phyloP scores from a whole-genome alignment of 2,329 filamentous ascomycete genomes.

The Xylaria sp. region DNA sequence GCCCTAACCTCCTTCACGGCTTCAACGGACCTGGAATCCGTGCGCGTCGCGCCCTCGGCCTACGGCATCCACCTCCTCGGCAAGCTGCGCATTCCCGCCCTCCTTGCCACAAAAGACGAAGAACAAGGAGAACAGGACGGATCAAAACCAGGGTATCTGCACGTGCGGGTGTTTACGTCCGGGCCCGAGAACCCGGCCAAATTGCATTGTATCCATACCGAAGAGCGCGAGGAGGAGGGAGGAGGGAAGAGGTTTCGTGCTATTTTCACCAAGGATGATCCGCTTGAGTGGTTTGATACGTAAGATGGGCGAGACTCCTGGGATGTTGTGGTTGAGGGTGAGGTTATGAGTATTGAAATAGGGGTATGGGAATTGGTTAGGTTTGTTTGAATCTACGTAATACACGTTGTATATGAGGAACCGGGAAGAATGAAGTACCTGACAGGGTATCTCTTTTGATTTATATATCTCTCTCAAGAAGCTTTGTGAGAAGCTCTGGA shows the following conservation, averaged over 20 bases:
- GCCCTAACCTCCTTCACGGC: conserved; percentile 52
- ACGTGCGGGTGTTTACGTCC: conserved; percentile 60
- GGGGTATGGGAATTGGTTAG: not conserved
- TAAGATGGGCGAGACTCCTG: conserved; percentile 37
- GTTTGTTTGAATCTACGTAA: not conserved
- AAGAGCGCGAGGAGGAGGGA: conserved; percentile 57
- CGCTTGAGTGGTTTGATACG: conserved; percentile 66
- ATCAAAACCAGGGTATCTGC: conserved; percentile 55
- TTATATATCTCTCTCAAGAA: conserved; percentile 20
- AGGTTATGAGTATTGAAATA: not conserved
- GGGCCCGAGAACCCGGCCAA: conserved; percentile 50
- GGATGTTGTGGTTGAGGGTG: not conserved
- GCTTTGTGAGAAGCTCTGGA: too few relatives aligned
- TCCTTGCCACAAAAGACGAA: conserved; percentile 42
- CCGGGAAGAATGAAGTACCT: conserved; percentile 16
- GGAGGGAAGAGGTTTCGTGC: conserved; percentile 57
- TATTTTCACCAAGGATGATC: conserved; percentile 59
- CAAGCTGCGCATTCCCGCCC: conserved; percentile 59
- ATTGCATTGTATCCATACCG: conserved; percentile 61
- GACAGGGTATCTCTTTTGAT: conserved; percentile 41
- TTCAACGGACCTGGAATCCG: conserved; percentile 54
- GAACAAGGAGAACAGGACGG: conserved; percentile 45
- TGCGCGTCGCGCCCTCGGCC: conserved; percentile 58
- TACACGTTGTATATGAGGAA: not conserved
- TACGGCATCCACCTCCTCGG: conserved; percentile 63